Conservation (phyloP, 2,329 filamentous ascomycete species). For the Talaromyces funiculosus region DNA sequence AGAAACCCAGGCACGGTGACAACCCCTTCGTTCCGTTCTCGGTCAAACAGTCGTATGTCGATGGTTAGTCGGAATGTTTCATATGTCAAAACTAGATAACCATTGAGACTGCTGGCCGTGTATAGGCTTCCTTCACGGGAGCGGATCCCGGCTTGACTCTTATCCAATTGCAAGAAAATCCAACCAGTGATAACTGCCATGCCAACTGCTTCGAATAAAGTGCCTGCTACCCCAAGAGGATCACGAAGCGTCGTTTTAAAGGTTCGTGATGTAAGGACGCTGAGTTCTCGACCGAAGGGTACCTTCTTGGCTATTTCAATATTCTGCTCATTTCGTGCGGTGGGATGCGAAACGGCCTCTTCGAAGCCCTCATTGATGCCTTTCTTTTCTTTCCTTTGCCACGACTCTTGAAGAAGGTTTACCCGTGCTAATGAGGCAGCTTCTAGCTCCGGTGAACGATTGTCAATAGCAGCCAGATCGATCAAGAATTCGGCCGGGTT, state of each 20-base stretch:
- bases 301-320: slow-evolving; percentile 39
- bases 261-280: slow-evolving; percentile 62
- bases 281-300: slow-evolving; percentile 56
- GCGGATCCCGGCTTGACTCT: slow-evolving; percentile 64
- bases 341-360: background rate
- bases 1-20: slow-evolving; percentile 65
- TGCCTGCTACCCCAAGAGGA: slow-evolving; percentile 67
- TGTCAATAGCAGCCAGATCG: slow-evolving; percentile 69
- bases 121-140: slow-evolving; percentile 70
- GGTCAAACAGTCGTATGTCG: slow-evolving; percentile 70
- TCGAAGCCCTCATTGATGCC: slow-evolving; percentile 10
- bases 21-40: slow-evolving; percentile 67
- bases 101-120: slow-evolving; percentile 64
- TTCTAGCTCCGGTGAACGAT: slow-evolving; percentile 62
- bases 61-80: slow-evolving; percentile 70
- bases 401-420: slow-evolving; percentile 55
- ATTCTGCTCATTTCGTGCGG: background rate
- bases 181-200: slow-evolving; percentile 70
- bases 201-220: slow-evolving; percentile 61
- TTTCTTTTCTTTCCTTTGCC: slow-evolving; percentile 37
- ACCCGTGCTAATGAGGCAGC: slow-evolving; percentile 55
- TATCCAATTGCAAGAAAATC: slow-evolving; percentile 62
- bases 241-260: slow-evolving; percentile 70
- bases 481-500: slow-evolving; percentile 74
- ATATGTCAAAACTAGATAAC: slow-evolving; percentile 69